Conservation (phyloP, 2,329 filamentous ascomycete species). For the Pseudogymnoascus sp. region DNA sequence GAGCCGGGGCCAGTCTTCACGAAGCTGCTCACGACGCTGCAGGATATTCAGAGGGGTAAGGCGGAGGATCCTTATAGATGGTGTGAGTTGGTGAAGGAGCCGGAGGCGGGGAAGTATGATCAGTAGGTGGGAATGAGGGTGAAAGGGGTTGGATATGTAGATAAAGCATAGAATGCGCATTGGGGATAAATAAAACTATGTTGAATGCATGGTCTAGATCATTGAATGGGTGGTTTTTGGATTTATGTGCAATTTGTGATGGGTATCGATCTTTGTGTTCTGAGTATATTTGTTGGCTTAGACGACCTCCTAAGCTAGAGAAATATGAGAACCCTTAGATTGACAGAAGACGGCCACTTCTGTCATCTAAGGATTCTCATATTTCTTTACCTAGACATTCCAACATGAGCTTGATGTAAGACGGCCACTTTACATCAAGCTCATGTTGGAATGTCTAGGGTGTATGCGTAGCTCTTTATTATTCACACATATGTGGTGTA, state of each 20-base stretch:
- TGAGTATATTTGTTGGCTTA: neutral
- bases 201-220: neutral
- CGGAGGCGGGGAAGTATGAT: constrained; percentile 23
- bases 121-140: neutral
- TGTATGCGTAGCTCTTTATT: neutral
- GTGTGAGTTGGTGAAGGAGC: constrained; percentile 24
- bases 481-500: neutral
- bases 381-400: too few species aligned
- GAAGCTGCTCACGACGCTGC: constrained; percentile 65
- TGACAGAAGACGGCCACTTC: neutral
- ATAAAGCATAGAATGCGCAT: neutral
- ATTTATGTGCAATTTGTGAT: neutral
- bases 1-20: constrained; percentile 66
- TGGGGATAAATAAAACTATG: neutral
- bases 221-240: neutral
- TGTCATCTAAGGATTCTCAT: too few species aligned
- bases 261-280: neutral
- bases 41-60: constrained; percentile 79
- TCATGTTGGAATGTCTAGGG: too few species aligned
- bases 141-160: neutral
- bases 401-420: too few species aligned
- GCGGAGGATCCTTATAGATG: constrained; percentile 50
- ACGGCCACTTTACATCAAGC: neutral
- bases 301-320: neutral
- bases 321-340: neutral